A percentile compares a stretch with the other conserved stretches of the same genome.
These are phyloP conservation scores for Exophiala calicioides DNA, from an alignment of 2,329 filamentous ascomycete genomes.

Conservation along the genomic window DNA sequence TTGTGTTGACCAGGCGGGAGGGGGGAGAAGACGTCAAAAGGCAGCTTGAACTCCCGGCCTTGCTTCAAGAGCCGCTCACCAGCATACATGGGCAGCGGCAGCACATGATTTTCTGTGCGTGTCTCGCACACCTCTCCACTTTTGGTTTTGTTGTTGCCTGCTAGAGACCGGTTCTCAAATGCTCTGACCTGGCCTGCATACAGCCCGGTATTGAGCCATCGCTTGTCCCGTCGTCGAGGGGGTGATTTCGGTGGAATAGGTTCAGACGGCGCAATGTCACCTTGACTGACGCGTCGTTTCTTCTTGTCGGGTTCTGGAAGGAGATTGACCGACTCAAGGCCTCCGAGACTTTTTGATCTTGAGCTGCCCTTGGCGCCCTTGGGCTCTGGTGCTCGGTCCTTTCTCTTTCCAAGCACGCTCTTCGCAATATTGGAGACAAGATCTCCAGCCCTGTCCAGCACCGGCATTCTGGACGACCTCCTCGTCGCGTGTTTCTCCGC, in stretches of 20 bases:
- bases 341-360: conserved; percentile 51
- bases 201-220: conserved; percentile 78
- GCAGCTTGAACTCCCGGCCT: conserved; percentile 81
- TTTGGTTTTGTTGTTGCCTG: conserved; percentile 48
- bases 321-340: conserved; percentile 4
- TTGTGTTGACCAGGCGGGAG: conserved; percentile 83
- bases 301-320: conserved; percentile 38
- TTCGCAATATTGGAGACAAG: conserved; percentile 49
- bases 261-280: conserved; percentile 6
- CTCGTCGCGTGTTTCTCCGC: conserved; percentile 37
- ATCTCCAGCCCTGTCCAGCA: conserved; percentile 48
- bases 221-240: conserved; percentile 61
- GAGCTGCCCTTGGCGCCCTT: conserved; percentile 57
- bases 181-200: conserved; percentile 75
- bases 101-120: conserved; percentile 54
- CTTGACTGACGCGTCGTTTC: conserved; percentile 43
- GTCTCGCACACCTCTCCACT: conserved; percentile 43
- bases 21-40: conserved; percentile 86
- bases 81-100: conserved; percentile 78
- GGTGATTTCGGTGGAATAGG: conserved; percentile 19
- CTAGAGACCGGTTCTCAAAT: conserved; percentile 50
- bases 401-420: conserved; percentile 59
- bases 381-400: conserved; percentile 58
- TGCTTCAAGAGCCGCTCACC: conserved; percentile 70
- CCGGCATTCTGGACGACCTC: conserved; percentile 47